Conservation (phyloP, 2,329 filamentous ascomycete species). For the Plectosphaerella sp. region DNA sequence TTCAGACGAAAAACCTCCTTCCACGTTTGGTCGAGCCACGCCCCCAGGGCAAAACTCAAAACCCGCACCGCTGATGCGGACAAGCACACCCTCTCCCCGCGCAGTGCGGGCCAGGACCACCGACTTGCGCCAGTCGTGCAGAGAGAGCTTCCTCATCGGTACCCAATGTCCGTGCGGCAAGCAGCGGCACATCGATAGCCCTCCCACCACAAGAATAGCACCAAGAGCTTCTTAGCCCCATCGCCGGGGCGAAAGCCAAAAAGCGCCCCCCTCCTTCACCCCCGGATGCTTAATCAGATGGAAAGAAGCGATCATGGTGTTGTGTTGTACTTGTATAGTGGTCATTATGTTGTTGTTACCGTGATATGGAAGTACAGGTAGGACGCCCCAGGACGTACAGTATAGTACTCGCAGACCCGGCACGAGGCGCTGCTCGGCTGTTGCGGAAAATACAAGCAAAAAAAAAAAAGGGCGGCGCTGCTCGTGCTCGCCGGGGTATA, state of each 20-base stretch:
- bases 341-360: background rate
- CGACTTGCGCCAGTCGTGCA: background rate
- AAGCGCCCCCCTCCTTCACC: background rate
- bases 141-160: background rate
- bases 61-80: too few species aligned
- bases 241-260: background rate
- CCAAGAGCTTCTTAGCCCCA: background rate
- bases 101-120: too few species aligned
- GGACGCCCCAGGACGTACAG: too few species aligned
- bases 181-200: background rate
- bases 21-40: too few species aligned
- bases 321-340: background rate
- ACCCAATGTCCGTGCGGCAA: background rate
- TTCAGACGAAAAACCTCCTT: too few species aligned
- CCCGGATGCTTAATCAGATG: too few species aligned
- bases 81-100: too few species aligned
- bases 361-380: too few species aligned
- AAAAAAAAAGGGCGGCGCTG: slow-evolving; percentile 8
- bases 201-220: background rate
- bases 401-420: background rate
- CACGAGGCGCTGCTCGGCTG: background rate
- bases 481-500: slow-evolving; percentile 12
- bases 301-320: too few species aligned
- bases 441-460: slow-evolving; percentile 1
- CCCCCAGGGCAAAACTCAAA: too few species aligned